Conservation (phyloP, 352 stramenopile species). For the Globisporangium camurandrum region DNA sequence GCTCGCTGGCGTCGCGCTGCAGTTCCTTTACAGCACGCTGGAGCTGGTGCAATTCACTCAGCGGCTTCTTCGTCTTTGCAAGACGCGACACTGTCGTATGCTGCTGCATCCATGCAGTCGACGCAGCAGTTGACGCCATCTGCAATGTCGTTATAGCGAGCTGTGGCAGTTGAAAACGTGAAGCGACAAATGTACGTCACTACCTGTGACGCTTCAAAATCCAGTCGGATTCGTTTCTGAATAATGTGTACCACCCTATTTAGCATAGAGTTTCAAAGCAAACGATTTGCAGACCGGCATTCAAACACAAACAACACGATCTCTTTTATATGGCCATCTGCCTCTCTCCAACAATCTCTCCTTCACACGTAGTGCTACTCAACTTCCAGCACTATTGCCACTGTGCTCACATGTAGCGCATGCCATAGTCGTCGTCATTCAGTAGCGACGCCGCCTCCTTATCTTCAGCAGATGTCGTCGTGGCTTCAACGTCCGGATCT, state of each 20-base stretch:
- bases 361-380: background rate
- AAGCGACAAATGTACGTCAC: too few relatives aligned
- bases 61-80: slow-evolving; percentile 74
- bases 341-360: background rate
- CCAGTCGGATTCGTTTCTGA: too few relatives aligned
- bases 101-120: too few relatives aligned
- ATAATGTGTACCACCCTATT: too few relatives aligned
- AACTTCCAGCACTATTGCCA: background rate
- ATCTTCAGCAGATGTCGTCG: slow-evolving; percentile 74
- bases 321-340: background rate
- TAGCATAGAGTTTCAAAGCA: too few relatives aligned
- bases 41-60: slow-evolving; percentile 78
- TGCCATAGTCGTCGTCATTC: slow-evolving; percentile 58
- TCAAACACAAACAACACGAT: slow-evolving; percentile 7
- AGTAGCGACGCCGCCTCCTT: slow-evolving; percentile 78
- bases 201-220: background rate
- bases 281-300: background rate
- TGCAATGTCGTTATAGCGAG: too few relatives aligned
- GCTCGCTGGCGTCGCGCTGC: slow-evolving; percentile 63
- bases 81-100: slow-evolving; percentile 45
- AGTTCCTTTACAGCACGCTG: slow-evolving; percentile 71
- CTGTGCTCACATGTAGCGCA: slow-evolving; percentile 65
- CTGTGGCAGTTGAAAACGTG: too few relatives aligned
- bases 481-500: slow-evolving; percentile 70
- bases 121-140: slow-evolving; percentile 24